These are phyloP conservation scores for Tylopilus sp. DNA, from an alignment of 768 basidiomycete genomes.

Conservation along the genomic window DNA sequence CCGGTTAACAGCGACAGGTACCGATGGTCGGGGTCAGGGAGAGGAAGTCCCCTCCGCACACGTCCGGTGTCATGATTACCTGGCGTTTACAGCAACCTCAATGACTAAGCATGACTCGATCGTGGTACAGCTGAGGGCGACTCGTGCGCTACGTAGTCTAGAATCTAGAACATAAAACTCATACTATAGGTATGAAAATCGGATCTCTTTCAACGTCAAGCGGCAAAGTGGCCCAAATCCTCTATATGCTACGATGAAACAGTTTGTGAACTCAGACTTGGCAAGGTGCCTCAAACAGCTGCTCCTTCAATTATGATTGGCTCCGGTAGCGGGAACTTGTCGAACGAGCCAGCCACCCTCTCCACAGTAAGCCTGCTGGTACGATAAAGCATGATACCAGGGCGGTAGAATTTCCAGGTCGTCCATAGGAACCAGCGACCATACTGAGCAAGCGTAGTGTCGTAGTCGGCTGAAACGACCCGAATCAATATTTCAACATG, in stretches of 20 bases:
- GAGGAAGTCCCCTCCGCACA: too few species aligned
- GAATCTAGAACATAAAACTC: too few species aligned
- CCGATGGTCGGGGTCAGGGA: conserved; percentile 8
- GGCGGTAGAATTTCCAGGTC: conserved; percentile 55
- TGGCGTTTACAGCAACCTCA: background rate
- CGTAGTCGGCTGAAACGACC: conserved; percentile 53
- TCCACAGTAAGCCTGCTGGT: conserved; percentile 38
- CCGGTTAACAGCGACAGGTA: conserved; percentile 2
- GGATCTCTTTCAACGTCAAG: background rate
- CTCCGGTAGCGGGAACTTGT: conserved; percentile 30
- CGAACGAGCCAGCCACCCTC: conserved; percentile 53
- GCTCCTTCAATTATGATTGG: conserved; percentile 17
- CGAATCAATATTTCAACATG: background rate
- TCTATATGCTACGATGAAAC: conserved; percentile 8
- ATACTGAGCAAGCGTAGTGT: conserved; percentile 58
- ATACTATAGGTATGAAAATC: background rate
- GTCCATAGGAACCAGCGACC: conserved; percentile 77
- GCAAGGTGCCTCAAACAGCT: conserved; percentile 9
- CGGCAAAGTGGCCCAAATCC: background rate
- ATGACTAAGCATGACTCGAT: conserved; percentile 24
- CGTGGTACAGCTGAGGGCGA: too few species aligned
- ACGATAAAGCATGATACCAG: conserved; percentile 36
- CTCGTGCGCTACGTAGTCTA: too few species aligned
- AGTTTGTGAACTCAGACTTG: background rate
- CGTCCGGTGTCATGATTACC: too few species aligned